Base-by-base conservation (phyloP, 2,329 filamentous ascomycete species). In the Ambrosiella xylebori region DNA sequence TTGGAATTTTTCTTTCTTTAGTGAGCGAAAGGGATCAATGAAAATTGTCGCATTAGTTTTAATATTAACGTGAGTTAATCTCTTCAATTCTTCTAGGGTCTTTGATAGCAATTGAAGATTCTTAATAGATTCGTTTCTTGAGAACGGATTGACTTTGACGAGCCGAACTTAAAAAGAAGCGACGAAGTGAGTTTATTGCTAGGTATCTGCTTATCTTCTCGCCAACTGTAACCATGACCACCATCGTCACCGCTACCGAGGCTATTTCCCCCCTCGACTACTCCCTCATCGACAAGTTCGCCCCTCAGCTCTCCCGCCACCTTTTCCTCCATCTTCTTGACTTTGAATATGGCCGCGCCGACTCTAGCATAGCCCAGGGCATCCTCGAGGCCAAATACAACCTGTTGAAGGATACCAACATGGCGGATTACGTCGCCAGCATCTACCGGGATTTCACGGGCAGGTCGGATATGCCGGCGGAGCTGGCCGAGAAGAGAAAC, bases 401-500 rank as follows among this genome's bases (percentile, higher is more conserved):
- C 73, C 82, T 98, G 60, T 82, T 98, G 65, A 59, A 61, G 47
- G 84, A 89, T 71, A 97, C 93, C 67, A 96, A 97, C 78, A 98
- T 98, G 93, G 93, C 86, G 67, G 93, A 98, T 73, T 98, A 95
- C 70, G 88, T 97, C 57, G 90, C 90, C 68, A 86, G 85, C 67
- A 76, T 98, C 64, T 88, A 95, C 77, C 86, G 86, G 70, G 86
- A 96, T 68, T 81, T 98, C 64, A 82, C 97, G 75, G 79, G 84
- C 65, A 80, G 88, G 63, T 78, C 85, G 61, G 79, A 87, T 62
- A 75, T 86, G 57, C 90, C 93, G 55, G 79, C 85, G 63, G 89
- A 96, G 72, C 97, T 90, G 71, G 80, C 82, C 65, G 83, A 86
- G 71, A 94, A 93, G 82, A 80, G 88, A 68, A 86, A 96, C 70